These are phyloP conservation scores for Candida rishiriensis DNA, from an alignment of 805 yeast species.

Conservation along the genomic window DNA sequence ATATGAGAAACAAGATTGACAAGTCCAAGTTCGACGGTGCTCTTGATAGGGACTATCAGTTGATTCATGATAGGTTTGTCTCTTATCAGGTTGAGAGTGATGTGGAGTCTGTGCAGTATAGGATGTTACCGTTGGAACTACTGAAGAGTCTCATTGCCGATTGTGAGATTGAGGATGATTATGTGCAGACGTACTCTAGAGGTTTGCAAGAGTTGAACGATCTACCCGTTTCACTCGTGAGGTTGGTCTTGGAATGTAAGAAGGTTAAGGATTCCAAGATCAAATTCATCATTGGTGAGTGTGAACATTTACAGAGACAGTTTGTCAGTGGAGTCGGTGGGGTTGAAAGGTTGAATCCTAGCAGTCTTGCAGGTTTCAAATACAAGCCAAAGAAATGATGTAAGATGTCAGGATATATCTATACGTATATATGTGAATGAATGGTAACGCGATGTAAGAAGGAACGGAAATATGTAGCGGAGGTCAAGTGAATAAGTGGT, in stretches of 20 bases:
- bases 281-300: conserved; percentile 24
- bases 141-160: conserved; percentile 50
- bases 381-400: conserved; percentile 6
- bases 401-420: not conserved
- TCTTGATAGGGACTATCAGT: conserved; percentile 57
- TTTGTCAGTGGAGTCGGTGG: too few relatives aligned
- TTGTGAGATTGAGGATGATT: conserved; percentile 50
- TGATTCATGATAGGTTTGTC: conserved; percentile 49
- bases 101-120: conserved; percentile 1
- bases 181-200: conserved; percentile 37
- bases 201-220: conserved; percentile 67
- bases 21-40: conserved; percentile 37
- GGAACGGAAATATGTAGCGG: too few relatives aligned
- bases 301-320: conserved; percentile 6
- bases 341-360: too few relatives aligned
- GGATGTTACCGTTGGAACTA: conserved; percentile 15
- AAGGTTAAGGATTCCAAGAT: conserved; percentile 25
- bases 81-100: conserved; percentile 30
- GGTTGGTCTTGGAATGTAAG: conserved; percentile 53
- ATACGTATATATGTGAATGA: conserved; percentile 1
- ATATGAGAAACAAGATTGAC: conserved; percentile 22
- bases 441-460: too few relatives aligned
- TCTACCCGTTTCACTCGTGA: conserved; percentile 68
- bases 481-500: conserved; percentile 28
- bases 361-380: conserved; percentile 7